phyloP scores from a whole-genome alignment of 305 asterid genomes.

The Fraxinus baroniana region DNA sequence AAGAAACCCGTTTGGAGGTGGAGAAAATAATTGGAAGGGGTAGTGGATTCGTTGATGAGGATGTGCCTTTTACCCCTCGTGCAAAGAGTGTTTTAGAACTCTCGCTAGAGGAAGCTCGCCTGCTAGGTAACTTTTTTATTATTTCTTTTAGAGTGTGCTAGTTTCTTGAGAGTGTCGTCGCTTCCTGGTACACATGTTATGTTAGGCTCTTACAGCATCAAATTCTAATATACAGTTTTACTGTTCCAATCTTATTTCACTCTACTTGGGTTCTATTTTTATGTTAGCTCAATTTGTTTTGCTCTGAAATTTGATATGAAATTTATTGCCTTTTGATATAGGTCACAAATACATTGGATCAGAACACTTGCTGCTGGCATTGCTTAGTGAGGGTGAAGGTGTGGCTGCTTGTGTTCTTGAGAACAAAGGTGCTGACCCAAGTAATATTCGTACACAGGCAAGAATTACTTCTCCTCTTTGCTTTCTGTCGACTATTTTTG shows the following conservation, averaged over 20 bases:
- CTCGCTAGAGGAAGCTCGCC: conserved; percentile 95
- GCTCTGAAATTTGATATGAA: background rate
- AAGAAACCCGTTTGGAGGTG: conserved; percentile 96
- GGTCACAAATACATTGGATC: conserved; percentile 98
- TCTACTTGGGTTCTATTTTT: background rate
- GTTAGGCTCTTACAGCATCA: conserved; percentile 2
- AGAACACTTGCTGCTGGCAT: conserved; percentile 91
- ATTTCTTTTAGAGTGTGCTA: background rate
- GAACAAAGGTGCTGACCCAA: conserved; percentile 90
- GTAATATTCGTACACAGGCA: conserved; percentile 91
- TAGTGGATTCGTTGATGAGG: conserved; percentile 90
- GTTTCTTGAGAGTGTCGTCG: background rate
- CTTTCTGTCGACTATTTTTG: background rate
- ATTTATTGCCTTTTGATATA: conserved; percentile 24
- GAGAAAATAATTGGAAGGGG: conserved; percentile 97
- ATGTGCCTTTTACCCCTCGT: conserved; percentile 96
- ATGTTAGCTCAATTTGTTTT: background rate
- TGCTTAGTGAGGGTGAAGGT: conserved; percentile 98
- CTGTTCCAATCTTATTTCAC: background rate
- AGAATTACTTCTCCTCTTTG: conserved; percentile 21
- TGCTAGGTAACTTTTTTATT: conserved; percentile 61
- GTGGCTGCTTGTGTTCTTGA: conserved; percentile 96
- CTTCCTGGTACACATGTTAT: background rate
- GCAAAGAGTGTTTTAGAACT: conserved; percentile 93
- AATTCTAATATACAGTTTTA: background rate